Conservation (phyloP, 768 basidiomycete species). For the Mycena filopes region DNA sequence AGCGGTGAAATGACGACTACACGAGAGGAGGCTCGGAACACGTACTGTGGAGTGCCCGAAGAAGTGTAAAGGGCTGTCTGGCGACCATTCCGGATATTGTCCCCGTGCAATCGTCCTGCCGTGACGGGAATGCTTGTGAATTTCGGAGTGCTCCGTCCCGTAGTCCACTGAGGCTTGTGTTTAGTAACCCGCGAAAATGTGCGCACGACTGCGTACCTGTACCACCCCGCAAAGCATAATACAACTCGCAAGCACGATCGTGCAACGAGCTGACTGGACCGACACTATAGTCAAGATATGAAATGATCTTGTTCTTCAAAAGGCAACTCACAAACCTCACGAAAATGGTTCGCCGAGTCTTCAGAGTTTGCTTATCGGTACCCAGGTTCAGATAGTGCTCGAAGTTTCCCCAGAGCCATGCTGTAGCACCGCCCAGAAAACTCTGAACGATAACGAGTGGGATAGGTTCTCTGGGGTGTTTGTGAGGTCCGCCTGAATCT, state of each 20-base stretch:
- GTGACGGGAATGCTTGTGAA: constrained; percentile 51
- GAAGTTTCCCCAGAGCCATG: constrained; percentile 54
- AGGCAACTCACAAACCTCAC: constrained; percentile 30
- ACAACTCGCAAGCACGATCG: constrained; percentile 64
- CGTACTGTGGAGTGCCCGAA: constrained; percentile 60
- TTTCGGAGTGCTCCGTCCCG: constrained; percentile 53
- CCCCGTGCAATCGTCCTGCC: constrained; percentile 53
- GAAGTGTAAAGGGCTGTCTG: constrained; percentile 56
- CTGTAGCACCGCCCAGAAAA: constrained; percentile 52
- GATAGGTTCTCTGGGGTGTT: constrained; percentile 19
- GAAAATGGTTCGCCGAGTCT: constrained; percentile 33
- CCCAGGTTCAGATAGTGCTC: constrained; percentile 44
- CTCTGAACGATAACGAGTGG: constrained; percentile 62
- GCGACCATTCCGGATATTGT: constrained; percentile 59
- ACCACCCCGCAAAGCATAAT: constrained; percentile 57
- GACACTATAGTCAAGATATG: constrained; percentile 42
- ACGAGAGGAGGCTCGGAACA: not conserved
- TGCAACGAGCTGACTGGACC: constrained; percentile 64
- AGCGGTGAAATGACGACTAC: not conserved
- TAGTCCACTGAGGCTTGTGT: constrained; percentile 53
- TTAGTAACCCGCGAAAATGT: not conserved
- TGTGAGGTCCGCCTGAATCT: not conserved
- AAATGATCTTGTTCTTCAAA: not conserved
- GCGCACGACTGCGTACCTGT: constrained; percentile 42
- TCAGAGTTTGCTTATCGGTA: constrained; percentile 22